Conservation (phyloP, 352 stramenopile species). For the Pythium biforme region DNA sequence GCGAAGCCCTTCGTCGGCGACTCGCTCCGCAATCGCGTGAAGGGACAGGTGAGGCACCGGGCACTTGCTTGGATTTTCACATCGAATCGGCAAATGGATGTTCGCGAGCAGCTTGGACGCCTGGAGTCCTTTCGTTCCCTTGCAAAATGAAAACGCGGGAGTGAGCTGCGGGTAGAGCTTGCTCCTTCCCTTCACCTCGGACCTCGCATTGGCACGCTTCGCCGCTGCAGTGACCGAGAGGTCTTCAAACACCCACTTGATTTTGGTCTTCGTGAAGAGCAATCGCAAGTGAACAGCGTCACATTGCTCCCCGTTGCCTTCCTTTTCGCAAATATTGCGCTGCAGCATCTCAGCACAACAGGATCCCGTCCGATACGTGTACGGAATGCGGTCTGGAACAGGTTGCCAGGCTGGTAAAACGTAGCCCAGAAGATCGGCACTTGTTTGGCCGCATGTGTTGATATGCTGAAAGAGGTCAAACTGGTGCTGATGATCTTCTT, state of each 20-base stretch:
- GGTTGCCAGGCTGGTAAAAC: constrained; percentile 47
- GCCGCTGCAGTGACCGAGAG: constrained; percentile 18
- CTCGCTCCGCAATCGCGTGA: constrained; percentile 48
- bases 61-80: constrained; percentile 36
- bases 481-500: constrained; percentile 27
- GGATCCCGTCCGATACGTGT: constrained; percentile 53
- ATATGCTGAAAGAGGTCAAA: constrained; percentile 53
- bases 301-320: constrained; percentile 36
- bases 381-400: constrained; percentile 44
- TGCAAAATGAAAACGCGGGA: constrained; percentile 45
- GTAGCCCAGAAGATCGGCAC: constrained; percentile 13
- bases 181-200: background rate
- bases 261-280: constrained; percentile 12
- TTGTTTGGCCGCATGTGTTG: constrained; percentile 9
- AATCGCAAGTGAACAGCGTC: constrained; percentile 39
- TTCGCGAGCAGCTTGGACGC: constrained; percentile 19
- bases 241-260: constrained; percentile 30
- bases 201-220: constrained; percentile 3
- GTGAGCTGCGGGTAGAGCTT: constrained; percentile 20
- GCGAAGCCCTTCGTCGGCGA: constrained; percentile 44
- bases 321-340: constrained; percentile 37
- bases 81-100: constrained; percentile 29
- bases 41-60: constrained; percentile 45
- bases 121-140: constrained; percentile 18
- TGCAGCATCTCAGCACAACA: constrained; percentile 57